Percentiles rank a stretch among this genome's conserved stretches.
These are phyloP conservation scores for Nitzschia putrida DNA, from an alignment of 108 stramenopile species.

Conservation along the genomic window DNA sequence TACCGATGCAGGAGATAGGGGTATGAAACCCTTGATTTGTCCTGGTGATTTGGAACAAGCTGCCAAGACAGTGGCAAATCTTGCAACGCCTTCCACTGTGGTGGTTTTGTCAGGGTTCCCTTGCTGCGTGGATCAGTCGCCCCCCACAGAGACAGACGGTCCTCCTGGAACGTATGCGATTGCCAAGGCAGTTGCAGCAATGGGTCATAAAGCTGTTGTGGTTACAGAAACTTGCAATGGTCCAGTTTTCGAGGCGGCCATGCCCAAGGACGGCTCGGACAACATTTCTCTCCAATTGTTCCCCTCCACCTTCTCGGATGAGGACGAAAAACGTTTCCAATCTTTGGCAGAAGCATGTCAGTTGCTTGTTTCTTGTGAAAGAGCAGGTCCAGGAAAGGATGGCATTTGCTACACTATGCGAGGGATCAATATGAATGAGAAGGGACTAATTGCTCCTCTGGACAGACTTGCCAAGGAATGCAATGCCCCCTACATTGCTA, in stretches of 20 bases:
- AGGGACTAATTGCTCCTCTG: slow-evolving; percentile 70
- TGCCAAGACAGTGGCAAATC: slow-evolving; percentile 28
- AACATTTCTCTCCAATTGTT: slow-evolving; percentile 44
- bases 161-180: slow-evolving; percentile 76
- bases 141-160: slow-evolving; percentile 89
- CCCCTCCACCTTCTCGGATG: slow-evolving; percentile 36
- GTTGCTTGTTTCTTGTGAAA: slow-evolving; percentile 71
- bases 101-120: slow-evolving; percentile 83
- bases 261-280: slow-evolving; percentile 23
- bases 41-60: slow-evolving; percentile 55
- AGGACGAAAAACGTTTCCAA: slow-evolving; percentile 51
- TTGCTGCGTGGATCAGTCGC: slow-evolving; percentile 62
- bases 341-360: slow-evolving; percentile 44
- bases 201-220: slow-evolving; percentile 60
- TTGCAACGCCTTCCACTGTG: slow-evolving; percentile 33
- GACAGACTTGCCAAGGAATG: slow-evolving; percentile 42
- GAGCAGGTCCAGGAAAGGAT: slow-evolving; percentile 76
- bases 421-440: slow-evolving; percentile 71
- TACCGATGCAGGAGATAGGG: slow-evolving; percentile 64
- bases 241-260: slow-evolving; percentile 44
- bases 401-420: slow-evolving; percentile 86
- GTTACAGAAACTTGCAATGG: slow-evolving; percentile 77
- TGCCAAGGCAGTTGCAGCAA: slow-evolving; percentile 45
- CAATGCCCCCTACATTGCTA: slow-evolving; percentile 24
- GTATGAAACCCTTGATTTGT: slow-evolving; percentile 62